Conservation (phyloP, 2,329 filamentous ascomycete genomes). For the Chrysoporthe deuterocubensis region DNA sequence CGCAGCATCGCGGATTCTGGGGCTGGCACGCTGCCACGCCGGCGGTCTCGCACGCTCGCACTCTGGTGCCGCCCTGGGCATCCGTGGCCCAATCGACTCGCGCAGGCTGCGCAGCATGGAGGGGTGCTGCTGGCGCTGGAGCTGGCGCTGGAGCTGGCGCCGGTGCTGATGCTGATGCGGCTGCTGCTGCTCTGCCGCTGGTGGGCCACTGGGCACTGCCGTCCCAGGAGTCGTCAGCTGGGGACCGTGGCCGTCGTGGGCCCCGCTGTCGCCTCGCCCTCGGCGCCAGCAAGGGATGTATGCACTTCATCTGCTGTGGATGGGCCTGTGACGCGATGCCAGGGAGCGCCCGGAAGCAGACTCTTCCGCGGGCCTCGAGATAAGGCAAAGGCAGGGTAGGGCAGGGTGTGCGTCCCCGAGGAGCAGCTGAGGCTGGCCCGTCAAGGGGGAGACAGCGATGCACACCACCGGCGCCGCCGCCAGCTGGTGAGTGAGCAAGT, state of each 20-base stretch:
- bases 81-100: background rate
- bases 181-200: constrained; percentile 1
- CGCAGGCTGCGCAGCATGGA: background rate
- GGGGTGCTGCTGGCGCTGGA: background rate
- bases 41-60: background rate
- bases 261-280: too few species aligned
- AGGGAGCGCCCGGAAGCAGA: background rate
- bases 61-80: background rate
- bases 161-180: background rate
- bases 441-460: background rate
- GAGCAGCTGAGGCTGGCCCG: background rate
- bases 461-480: background rate
- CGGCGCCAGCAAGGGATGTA: too few species aligned
- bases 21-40: too few species aligned
- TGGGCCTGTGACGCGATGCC: background rate
- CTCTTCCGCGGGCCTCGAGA: background rate
- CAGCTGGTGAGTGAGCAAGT: too few species aligned
- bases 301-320: background rate
- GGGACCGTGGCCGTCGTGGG: background rate
- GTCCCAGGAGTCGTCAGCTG: background rate
- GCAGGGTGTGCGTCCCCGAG: background rate
- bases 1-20: background rate
- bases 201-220: background rate
- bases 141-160: background rate
- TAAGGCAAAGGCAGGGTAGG: background rate